Conservation (phyloP, 2,329 filamentous ascomycete species). For the Achaetomium macrosporum region DNA sequence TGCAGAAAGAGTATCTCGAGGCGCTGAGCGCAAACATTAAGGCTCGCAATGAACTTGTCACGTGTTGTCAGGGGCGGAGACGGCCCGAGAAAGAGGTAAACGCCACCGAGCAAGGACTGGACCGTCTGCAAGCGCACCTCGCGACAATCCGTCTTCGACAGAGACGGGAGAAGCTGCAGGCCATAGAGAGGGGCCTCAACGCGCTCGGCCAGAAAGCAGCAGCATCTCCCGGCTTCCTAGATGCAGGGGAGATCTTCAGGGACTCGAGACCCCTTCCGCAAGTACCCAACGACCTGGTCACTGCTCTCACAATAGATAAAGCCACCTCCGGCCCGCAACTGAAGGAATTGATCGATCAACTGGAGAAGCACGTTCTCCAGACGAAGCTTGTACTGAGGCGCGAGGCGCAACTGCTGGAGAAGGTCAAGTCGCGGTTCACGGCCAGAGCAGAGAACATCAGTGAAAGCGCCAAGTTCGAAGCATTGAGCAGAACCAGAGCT, state of each 20-base stretch:
- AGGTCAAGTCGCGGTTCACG: constrained; percentile 37
- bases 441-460: constrained; percentile 32
- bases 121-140: constrained; percentile 45
- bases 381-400: constrained; percentile 51
- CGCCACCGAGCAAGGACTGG: constrained; percentile 15
- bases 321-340: constrained; percentile 37
- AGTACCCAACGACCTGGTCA: constrained; percentile 48
- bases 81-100: background rate
- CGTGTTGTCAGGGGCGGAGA: constrained; percentile 23
- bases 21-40: constrained; percentile 48
- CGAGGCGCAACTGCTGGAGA: constrained; percentile 50
- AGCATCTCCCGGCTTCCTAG: constrained; percentile 44
- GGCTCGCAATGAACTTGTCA: constrained; percentile 44
- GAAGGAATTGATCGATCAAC: constrained; percentile 41
- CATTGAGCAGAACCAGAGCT: constrained; percentile 50
- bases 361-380: constrained; percentile 54
- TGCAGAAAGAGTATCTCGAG: constrained; percentile 50
- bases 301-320: constrained; percentile 42
- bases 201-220: constrained; percentile 47
- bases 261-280: constrained; percentile 40
- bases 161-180: constrained; percentile 45
- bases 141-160: constrained; percentile 45
- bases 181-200: constrained; percentile 47
- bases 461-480: constrained; percentile 41
- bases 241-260: constrained; percentile 43